These are phyloP conservation scores for Fomitopsis serialis DNA, from an alignment of 768 basidiomycete species.

Conservation along the genomic window DNA sequence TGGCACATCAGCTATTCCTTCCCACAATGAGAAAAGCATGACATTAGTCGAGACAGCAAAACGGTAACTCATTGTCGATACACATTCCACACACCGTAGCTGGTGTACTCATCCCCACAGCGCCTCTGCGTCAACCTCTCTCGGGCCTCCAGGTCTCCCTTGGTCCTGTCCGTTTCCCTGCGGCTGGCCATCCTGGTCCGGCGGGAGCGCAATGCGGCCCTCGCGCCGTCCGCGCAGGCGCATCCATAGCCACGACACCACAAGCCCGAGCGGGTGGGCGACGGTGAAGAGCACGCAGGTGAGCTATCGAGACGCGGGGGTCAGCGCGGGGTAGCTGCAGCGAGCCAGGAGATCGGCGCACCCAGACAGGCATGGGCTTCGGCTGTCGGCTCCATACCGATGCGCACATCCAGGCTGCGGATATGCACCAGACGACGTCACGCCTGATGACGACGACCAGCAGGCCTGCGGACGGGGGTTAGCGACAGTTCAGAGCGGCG, in stretches of 20 bases:
- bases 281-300: slow-evolving; percentile 59
- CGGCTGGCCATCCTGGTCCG: slow-evolving; percentile 26
- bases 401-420: slow-evolving; percentile 68
- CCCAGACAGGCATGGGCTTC: slow-evolving; percentile 61
- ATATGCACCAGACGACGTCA: slow-evolving; percentile 73
- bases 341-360: slow-evolving; percentile 29
- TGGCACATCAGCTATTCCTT: no score
- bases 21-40: no score
- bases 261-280: slow-evolving; percentile 56
- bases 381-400: slow-evolving; percentile 57
- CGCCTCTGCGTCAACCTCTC: slow-evolving; percentile 15
- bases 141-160: slow-evolving; percentile 7
- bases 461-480: slow-evolving; percentile 32
- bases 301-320: slow-evolving; percentile 32
- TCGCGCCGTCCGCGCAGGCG: slow-evolving; percentile 19
- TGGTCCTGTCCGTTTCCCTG: background rate
- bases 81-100: no score
- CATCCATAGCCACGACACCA: slow-evolving; percentile 35
- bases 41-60: no score
- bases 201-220: slow-evolving; percentile 39
- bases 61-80: no score
- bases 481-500: background rate
- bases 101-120: slow-evolving; percentile 16
- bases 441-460: slow-evolving; percentile 48
- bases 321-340: background rate